Percentiles rank a stretch among this genome's conserved stretches.
phyloP scores from a whole-genome alignment of 352 stramenopile genomes.

The Globisporangium middletonii region DNA sequence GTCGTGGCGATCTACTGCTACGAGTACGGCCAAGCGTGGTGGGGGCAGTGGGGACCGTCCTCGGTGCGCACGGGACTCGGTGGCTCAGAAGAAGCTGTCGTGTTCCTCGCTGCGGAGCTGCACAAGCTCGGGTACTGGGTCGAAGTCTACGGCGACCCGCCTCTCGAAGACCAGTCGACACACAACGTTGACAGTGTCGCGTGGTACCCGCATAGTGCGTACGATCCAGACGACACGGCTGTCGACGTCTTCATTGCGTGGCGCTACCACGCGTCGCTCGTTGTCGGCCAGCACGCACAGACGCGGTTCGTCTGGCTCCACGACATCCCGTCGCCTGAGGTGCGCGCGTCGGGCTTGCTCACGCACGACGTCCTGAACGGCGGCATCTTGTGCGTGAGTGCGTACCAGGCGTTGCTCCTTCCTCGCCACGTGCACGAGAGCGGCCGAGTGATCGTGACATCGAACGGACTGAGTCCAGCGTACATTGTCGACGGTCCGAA shows the following conservation, averaged over 20 bases:
- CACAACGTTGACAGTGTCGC: conserved; percentile 26
- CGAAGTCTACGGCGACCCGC: conserved; percentile 80
- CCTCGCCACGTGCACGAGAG: conserved; percentile 32
- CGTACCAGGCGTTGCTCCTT: conserved; percentile 68
- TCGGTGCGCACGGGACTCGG: conserved; percentile 68
- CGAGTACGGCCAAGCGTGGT: conserved; percentile 90
- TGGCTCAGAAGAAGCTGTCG: conserved; percentile 89
- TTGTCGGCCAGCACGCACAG: conserved; percentile 28
- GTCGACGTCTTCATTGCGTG: conserved; percentile 90
- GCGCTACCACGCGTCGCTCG: conserved; percentile 84
- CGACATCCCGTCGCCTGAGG: conserved; percentile 44
- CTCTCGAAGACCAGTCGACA: conserved; percentile 31
- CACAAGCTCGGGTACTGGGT: conserved; percentile 78
- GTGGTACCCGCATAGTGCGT: conserved; percentile 73
- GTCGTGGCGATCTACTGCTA: conserved; percentile 88
- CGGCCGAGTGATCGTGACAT: conserved; percentile 33
- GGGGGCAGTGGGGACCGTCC: conserved; percentile 80
- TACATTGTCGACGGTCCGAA: conserved; percentile 66
- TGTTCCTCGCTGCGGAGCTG: conserved; percentile 82
- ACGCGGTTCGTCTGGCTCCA: conserved; percentile 81
- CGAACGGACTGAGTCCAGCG: conserved; percentile 69
- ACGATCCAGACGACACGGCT: conserved; percentile 42
- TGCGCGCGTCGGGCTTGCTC: conserved; percentile 32
- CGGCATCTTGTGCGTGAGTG: conserved; percentile 76
- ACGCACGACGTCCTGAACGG: conserved; percentile 26